Evolutionary conservation across 768 basidiomycete genomes (phyloP), one percentile per base, ranked within the genome.

Genomic region (Chalciporus piperatus): DNA sequence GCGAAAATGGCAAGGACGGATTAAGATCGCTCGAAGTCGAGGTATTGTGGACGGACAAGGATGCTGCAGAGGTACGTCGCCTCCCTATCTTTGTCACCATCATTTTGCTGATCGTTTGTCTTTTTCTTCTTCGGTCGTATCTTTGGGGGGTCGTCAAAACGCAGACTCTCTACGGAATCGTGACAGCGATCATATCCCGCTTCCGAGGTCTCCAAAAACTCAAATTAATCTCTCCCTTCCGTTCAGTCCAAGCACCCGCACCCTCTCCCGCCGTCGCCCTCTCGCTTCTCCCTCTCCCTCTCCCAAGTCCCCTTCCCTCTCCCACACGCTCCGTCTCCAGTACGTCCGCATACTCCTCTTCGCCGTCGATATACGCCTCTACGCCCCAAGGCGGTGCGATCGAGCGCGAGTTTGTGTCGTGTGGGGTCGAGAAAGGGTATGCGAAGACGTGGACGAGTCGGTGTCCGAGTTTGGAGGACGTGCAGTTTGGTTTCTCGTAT

Each of bases 221-320:
- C 48, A 68, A 68, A 41, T 25, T 68, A 41, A 68, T 66, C 3
- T 68, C 68, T 7, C 67, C 66, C 2, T 70, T 62, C 51, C 67
- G 67, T 8, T 64, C 66, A 2, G 53, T 65, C 3, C 59, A 59
- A 41, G 50, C 66, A 14, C 55, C 54, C 9, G 23, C 51, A 3
- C 68, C 55, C 3, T 4, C n/a, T 7, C 40, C 55, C 3, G 20
- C 47, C 3, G 19, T 46, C 5, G 47, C 40, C 19, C 10, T 48
- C 13, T 48, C 54, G n/a, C 22, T 56, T 2, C 37, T 54, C 16
- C 33, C 22, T 0, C 37, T 54, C 16, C 38, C 22, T 0, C 51
- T 32, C n/a, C 42, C 47, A 1, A 35, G 30, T 4, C 51, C 42
- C 4, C 23, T 12, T 10, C 51, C 65, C 9, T 57, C 65, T 1